phyloP scores from a whole-genome alignment of 2,329 filamentous ascomycete species.

The Orbilia ellipsospora region DNA sequence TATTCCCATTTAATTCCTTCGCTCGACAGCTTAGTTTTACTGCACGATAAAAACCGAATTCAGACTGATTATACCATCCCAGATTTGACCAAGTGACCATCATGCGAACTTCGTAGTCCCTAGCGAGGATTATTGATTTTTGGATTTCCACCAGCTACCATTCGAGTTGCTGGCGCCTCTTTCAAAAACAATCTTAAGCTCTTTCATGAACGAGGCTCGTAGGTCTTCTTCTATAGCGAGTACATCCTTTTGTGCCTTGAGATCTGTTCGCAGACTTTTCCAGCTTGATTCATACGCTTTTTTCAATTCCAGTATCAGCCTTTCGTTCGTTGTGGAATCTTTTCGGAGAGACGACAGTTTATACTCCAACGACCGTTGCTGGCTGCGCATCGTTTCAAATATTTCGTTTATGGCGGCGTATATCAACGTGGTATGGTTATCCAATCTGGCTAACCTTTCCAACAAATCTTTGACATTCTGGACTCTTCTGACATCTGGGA shows the following conservation, averaged over 20 bases:
- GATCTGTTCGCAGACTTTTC: conserved; percentile 36
- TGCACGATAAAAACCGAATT: too few relatives aligned
- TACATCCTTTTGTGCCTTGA: conserved; percentile 43
- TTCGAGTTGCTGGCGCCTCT: background rate
- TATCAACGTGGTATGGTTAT: conserved; percentile 36
- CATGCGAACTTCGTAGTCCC: too few relatives aligned
- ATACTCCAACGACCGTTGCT: conserved; percentile 19
- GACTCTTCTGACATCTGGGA: conserved; percentile 3
- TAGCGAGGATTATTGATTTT: too few relatives aligned
- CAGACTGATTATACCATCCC: too few relatives aligned
- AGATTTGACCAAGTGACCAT: too few relatives aligned
- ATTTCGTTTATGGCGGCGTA: conserved; percentile 36
- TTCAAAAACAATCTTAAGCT: conserved; percentile 29
- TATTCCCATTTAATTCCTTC: too few relatives aligned
- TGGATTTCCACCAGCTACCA: conserved; percentile 33
- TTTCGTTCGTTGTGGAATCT: conserved; percentile 27
- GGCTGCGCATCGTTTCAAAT: conserved; percentile 27
- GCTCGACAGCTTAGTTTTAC: too few relatives aligned
- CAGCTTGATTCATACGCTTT: conserved; percentile 36
- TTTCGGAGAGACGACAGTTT: conserved; percentile 19
- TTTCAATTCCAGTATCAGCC: conserved; percentile 26
- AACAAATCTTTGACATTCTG: conserved; percentile 30
- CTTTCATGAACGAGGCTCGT: conserved; percentile 33
- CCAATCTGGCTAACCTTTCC: conserved; percentile 34
- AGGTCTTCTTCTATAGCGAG: conserved; percentile 42